Evolutionary conservation across 805 yeast genomes (phyloP).

Genomic region (Candida tammaniensis): DNA sequence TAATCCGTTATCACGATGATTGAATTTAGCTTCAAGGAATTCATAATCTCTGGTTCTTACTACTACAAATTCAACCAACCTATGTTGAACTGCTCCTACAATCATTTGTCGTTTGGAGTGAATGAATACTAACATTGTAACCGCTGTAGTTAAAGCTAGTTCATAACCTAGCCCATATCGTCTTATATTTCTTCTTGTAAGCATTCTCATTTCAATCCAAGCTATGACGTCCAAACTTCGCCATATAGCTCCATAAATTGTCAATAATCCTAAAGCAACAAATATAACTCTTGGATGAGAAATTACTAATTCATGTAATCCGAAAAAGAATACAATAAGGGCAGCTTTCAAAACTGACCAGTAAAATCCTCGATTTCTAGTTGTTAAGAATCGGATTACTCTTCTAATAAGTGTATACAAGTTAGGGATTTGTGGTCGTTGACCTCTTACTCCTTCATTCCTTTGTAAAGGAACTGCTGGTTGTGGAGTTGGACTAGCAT

Average conservation of each 20-base stretch:
- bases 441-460: too few species aligned
- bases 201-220: slow-evolving; percentile 10
- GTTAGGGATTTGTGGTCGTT: background rate
- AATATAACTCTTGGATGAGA: background rate
- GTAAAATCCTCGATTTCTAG: slow-evolving; percentile 1
- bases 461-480: background rate
- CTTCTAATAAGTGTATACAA: background rate
- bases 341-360: slow-evolving; percentile 4
- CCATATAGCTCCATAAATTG: slow-evolving; percentile 11
- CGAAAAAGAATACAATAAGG: slow-evolving; percentile 12
- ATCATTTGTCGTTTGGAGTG: background rate
- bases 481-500: background rate
- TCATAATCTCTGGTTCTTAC: slow-evolving; percentile 24
- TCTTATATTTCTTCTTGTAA: slow-evolving; percentile 1
- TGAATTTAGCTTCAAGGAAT: slow-evolving; percentile 2
- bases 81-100: background rate
- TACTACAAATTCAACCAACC: slow-evolving; percentile 12
- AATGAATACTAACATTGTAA: background rate
- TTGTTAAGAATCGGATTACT: background rate
- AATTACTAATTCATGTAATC: slow-evolving; percentile 6
- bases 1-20: background rate
- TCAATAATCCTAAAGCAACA: background rate
- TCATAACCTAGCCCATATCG: slow-evolving; percentile 2
- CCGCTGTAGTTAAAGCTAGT: background rate
- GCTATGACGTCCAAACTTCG: slow-evolving; percentile 12